Percentiles rank a stretch among this genome's conserved stretches.
These are phyloP conservation scores for Phialemoniopsis sp. DNA, from an alignment of 2,329 filamentous ascomycete species.

Conservation along the genomic window DNA sequence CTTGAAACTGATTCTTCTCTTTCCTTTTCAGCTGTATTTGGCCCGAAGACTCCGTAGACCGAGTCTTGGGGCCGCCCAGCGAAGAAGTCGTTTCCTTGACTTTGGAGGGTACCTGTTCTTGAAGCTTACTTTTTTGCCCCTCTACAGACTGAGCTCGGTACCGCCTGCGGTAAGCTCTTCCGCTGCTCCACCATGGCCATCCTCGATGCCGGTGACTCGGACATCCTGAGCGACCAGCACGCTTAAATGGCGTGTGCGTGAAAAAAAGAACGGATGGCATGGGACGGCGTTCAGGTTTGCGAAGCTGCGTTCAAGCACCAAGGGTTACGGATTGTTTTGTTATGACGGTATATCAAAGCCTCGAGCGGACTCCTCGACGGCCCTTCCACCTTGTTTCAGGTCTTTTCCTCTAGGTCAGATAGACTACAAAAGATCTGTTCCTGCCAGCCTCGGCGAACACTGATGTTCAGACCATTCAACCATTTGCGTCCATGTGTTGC, in stretches of 20 bases:
- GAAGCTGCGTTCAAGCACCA: slow-evolving; percentile 9
- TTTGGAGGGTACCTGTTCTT: slow-evolving; percentile 75
- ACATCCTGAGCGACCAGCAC: slow-evolving; percentile 82
- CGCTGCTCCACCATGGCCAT: slow-evolving; percentile 96
- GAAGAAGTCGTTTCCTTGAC: slow-evolving; percentile 78
- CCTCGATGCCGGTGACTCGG: slow-evolving; percentile 95
- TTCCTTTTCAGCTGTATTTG: slow-evolving; percentile 21
- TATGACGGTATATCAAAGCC: slow-evolving; percentile 14
- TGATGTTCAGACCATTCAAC: too few relatives aligned
- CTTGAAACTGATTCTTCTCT: slow-evolving; percentile 5
- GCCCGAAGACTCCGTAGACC: slow-evolving; percentile 19
- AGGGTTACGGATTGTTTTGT: not conserved
- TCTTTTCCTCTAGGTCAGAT: slow-evolving; percentile 8
- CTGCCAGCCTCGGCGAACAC: slow-evolving; percentile 7
- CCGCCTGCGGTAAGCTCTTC: slow-evolving; percentile 97
- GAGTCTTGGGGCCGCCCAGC: slow-evolving; percentile 62
- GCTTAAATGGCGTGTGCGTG: slow-evolving; percentile 40
- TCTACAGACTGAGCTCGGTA: slow-evolving; percentile 91
- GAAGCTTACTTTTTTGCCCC: slow-evolving; percentile 49
- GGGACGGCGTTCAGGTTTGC: slow-evolving; percentile 37
- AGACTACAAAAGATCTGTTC: slow-evolving; percentile 7
- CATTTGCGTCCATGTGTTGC: too few relatives aligned
- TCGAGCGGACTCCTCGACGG: not conserved
- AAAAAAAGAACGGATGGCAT: slow-evolving; percentile 14
- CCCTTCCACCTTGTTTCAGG: slow-evolving; percentile 1